Conservation (phyloP, 2,329 filamentous ascomycete species). For the Coniochaeta hoffmannii region DNA sequence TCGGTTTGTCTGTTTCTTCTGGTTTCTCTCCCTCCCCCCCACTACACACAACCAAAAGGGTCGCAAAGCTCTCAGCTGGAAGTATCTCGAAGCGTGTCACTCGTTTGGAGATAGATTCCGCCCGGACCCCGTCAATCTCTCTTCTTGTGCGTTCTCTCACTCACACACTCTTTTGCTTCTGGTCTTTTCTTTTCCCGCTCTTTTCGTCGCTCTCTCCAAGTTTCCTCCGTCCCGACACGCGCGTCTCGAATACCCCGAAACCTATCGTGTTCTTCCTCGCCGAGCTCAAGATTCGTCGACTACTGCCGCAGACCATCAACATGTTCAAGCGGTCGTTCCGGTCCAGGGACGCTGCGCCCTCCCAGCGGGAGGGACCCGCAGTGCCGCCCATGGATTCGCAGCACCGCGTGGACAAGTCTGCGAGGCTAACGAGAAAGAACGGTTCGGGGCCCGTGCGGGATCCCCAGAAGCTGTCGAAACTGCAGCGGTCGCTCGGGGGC, state of each 20-base stretch:
- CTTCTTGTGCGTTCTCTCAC: slow-evolving; percentile 24
- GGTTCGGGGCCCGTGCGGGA: slow-evolving; percentile 49
- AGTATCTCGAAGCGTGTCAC: slow-evolving; percentile 38
- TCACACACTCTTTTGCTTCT: slow-evolving; percentile 25
- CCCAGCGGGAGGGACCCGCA: slow-evolving; percentile 18
- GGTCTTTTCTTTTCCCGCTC: slow-evolving; percentile 35
- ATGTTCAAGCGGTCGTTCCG: slow-evolving; percentile 95
- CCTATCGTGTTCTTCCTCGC: slow-evolving; percentile 6
- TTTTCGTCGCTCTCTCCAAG: slow-evolving; percentile 45
- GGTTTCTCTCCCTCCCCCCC: slow-evolving; percentile 45
- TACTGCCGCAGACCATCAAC: slow-evolving; percentile 33
- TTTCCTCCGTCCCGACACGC: slow-evolving; percentile 16
- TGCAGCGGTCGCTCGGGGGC: slow-evolving; percentile 66
- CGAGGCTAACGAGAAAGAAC: slow-evolving; percentile 67
- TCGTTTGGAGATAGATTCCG: slow-evolving; percentile 41
- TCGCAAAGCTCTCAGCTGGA: slow-evolving; percentile 49
- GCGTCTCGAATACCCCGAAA: slow-evolving; percentile 20
- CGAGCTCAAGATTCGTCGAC: slow-evolving; percentile 12
- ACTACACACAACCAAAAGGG: slow-evolving; percentile 45
- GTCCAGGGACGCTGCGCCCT: slow-evolving; percentile 53
- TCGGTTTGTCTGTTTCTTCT: slow-evolving; percentile 30
- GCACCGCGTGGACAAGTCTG: slow-evolving; percentile 75
- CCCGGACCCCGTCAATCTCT: slow-evolving; percentile 47
- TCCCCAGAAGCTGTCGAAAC: slow-evolving; percentile 71
- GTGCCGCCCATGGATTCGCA: slow-evolving; percentile 24